Percentiles rank a stretch among this genome's conserved stretches.
Conservation (phyloP, 495 filamentous ascomycete species). For the Aspergillus olivimuriae region DNA sequence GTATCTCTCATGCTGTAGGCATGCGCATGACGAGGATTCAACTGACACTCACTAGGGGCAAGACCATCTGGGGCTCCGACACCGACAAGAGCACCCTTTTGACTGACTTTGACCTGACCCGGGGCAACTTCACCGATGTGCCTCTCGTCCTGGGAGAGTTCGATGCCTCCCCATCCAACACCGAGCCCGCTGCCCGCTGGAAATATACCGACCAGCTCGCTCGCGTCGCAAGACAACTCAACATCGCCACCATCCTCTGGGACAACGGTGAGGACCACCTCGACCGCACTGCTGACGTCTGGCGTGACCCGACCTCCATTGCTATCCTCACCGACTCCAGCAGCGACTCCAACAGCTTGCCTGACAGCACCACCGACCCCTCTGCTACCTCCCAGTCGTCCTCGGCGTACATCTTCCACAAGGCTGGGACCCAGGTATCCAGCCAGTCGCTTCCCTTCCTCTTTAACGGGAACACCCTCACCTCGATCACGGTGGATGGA, state of each 20-base stretch:
- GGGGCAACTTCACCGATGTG: constrained; percentile 47
- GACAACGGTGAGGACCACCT: constrained; percentile 46
- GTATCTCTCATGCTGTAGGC: too few relatives aligned
- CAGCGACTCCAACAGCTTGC: constrained; percentile 45
- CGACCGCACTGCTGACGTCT: constrained; percentile 37
- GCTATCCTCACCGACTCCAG: constrained; percentile 38
- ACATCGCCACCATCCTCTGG: constrained; percentile 48
- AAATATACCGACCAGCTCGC: constrained; percentile 52
- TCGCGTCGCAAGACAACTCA: constrained; percentile 37
- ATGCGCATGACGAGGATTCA: too few relatives aligned
- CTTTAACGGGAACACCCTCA: constrained; percentile 50
- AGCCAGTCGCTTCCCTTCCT: constrained; percentile 39
- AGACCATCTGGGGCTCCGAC: constrained; percentile 54
- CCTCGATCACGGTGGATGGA: constrained; percentile 34
- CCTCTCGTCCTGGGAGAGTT: constrained; percentile 58
- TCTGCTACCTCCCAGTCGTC: constrained; percentile 37
- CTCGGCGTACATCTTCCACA: constrained; percentile 51
- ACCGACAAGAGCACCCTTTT: constrained; percentile 44
- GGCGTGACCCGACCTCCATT: constrained; percentile 44
- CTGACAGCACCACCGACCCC: constrained; percentile 46
- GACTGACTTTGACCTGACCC: constrained; percentile 45
- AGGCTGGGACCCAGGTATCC: constrained; percentile 37
- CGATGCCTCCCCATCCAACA: constrained; percentile 38
- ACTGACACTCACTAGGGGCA: constrained; percentile 34
- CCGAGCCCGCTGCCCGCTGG: constrained; percentile 51